These are phyloP conservation scores for Obelidium mucronatum DNA, from an alignment of 192 early-diverging fungal species.

Conservation along the genomic window DNA sequence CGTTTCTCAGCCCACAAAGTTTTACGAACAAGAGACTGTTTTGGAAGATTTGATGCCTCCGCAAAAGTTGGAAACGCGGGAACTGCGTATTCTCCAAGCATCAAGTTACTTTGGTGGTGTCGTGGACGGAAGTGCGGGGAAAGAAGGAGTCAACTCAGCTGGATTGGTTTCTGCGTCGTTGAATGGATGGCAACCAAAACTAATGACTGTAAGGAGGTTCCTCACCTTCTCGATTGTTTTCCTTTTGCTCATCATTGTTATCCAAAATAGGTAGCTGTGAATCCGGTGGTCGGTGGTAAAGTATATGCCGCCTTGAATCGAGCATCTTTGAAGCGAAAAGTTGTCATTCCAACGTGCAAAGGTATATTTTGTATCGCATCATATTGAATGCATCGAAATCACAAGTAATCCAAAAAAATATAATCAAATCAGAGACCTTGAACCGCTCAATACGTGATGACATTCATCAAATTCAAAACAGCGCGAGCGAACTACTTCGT, in stretches of 20 bases:
- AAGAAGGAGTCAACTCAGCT: background rate
- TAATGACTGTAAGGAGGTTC: background rate
- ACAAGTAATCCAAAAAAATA: background rate
- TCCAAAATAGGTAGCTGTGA: conserved; percentile 12
- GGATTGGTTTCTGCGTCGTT: background rate
- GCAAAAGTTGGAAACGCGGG: background rate
- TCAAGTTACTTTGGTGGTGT: conserved; percentile 41
- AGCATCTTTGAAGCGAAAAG: conserved; percentile 20
- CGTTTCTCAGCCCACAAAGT: conserved; percentile 15
- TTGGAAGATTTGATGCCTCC: conserved; percentile 68
- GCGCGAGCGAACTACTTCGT: conserved; percentile 21
- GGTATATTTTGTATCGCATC: background rate
- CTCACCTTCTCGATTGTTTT: background rate
- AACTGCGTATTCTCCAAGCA: conserved; percentile 10
- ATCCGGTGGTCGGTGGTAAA: conserved; percentile 18
- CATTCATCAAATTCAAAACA: conserved; percentile 15
- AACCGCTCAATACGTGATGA: background rate
- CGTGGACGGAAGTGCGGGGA: background rate
- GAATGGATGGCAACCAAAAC: conserved; percentile 18
- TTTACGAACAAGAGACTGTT: conserved; percentile 58
- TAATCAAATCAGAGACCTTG: background rate
- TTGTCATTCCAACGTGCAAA: conserved; percentile 22
- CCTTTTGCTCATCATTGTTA: no score
- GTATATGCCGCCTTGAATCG: conserved; percentile 28
- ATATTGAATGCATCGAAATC: no score